Percentiles rank a stretch among this genome's conserved stretches.
These are phyloP conservation scores for Solanum arcanum DNA, from an alignment of 257 asterid genomes.

Conservation along the genomic window DNA sequence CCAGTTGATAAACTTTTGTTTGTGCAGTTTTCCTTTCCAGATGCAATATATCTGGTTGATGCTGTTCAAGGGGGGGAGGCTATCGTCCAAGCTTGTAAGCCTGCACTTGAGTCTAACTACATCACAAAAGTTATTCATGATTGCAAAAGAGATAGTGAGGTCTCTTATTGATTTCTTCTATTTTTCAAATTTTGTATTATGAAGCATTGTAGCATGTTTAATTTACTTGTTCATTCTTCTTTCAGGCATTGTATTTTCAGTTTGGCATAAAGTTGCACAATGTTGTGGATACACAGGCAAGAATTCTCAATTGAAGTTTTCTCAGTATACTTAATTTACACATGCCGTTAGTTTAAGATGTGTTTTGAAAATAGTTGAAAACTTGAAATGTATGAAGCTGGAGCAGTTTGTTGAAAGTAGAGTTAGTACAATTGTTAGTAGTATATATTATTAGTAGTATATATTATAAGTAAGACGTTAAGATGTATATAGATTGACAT, in stretches of 20 bases:
- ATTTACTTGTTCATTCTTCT: slow-evolving; percentile 8
- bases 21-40: slow-evolving; percentile 79
- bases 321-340: not conserved
- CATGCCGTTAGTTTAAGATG: not conserved
- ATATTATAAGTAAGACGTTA: not conserved
- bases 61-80: slow-evolving; percentile 87
- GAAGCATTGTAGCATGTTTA: slow-evolving; percentile 5
- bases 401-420: not conserved
- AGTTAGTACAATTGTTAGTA: not conserved
- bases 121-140: slow-evolving; percentile 96
- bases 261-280: slow-evolving; percentile 86
- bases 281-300: slow-evolving; percentile 93
- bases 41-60: slow-evolving; percentile 91
- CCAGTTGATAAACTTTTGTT: not conserved
- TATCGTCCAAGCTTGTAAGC: slow-evolving; percentile 88
- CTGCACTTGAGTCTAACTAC: slow-evolving; percentile 90
- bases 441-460: not conserved
- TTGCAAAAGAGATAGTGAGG: slow-evolving; percentile 99
- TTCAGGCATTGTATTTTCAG: slow-evolving; percentile 89
- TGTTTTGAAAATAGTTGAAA: not conserved
- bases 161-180: slow-evolving; percentile 36
- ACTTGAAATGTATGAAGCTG: not conserved
- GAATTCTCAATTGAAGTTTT: slow-evolving; percentile 6
- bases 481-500: not conserved
- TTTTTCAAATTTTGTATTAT: slow-evolving; percentile 7